A percentile compares a stretch with the other conserved stretches of the same genome.
Evolutionary conservation across 1,284 basidiomycete genomes (phyloP).

Genomic region (Tetrapyrgos nigripes): DNA sequence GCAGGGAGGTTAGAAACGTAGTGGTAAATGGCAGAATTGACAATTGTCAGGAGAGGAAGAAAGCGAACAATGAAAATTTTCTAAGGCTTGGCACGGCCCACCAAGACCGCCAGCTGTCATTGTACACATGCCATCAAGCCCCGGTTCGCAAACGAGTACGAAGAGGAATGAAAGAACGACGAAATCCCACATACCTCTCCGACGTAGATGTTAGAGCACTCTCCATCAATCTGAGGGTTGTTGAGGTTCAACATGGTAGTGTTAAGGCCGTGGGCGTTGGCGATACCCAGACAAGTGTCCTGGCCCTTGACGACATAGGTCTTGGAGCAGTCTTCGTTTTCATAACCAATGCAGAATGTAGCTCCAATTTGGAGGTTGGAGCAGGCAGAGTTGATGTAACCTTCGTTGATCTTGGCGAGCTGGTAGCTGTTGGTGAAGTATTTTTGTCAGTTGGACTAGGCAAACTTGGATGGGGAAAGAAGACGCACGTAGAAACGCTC

Average conservation of each 20-base stretch:
- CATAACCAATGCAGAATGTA: constrained; percentile 55
- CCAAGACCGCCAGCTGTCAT: too few species aligned
- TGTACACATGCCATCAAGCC: too few species aligned
- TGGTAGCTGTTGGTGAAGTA: constrained; percentile 60
- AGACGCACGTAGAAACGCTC: constrained; percentile 67
- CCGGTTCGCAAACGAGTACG: neutral
- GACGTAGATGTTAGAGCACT: constrained; percentile 69
- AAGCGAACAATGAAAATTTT: too few species aligned
- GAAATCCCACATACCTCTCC: constrained; percentile 58
- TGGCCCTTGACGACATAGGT: constrained; percentile 55
- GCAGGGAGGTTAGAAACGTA: neutral
- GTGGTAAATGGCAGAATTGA: neutral
- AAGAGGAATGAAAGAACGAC: neutral
- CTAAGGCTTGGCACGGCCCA: too few species aligned
- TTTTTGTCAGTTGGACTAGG: neutral
- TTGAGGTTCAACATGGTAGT: constrained; percentile 57
- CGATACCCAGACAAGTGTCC: constrained; percentile 59
- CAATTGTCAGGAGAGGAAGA: neutral
- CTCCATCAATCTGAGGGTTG: constrained; percentile 70
- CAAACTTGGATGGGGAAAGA: constrained; percentile 12
- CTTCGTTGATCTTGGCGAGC: constrained; percentile 64
- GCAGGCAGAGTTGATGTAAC: constrained; percentile 57
- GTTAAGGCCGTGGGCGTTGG: constrained; percentile 47
- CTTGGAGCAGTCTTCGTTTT: constrained; percentile 52
- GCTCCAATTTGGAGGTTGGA: constrained; percentile 59